A percentile compares a stretch with the other conserved stretches of the same genome.
Evolutionary conservation across 2,329 filamentous ascomycete species (phyloP).

Genomic region (Fonsecaea monophora): DNA sequence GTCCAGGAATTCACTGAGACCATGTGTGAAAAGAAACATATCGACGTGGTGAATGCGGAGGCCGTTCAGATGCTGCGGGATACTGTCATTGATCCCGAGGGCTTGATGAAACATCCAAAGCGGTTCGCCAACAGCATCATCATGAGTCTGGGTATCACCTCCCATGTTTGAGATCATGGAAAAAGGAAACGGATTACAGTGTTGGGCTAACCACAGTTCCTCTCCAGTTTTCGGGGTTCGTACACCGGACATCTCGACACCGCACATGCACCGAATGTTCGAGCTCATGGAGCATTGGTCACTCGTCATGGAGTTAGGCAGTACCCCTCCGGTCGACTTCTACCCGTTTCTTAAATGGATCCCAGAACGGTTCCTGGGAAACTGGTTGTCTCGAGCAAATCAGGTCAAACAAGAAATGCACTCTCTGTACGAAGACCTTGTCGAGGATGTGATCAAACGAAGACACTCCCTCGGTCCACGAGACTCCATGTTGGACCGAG

Average conservation of each 20-base stretch:
- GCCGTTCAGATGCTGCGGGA: constrained; percentile 57
- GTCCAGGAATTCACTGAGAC: not conserved
- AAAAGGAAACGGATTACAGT: not conserved
- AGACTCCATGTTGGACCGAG: constrained; percentile 49
- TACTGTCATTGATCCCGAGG: constrained; percentile 49
- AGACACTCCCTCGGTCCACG: constrained; percentile 40
- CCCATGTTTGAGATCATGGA: no score
- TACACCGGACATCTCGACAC: constrained; percentile 43
- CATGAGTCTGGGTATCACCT: constrained; percentile 43
- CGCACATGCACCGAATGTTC: constrained; percentile 51
- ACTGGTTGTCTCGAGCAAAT: constrained; percentile 49
- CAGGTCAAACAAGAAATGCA: constrained; percentile 52
- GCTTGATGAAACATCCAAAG: constrained; percentile 58
- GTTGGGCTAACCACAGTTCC: no score
- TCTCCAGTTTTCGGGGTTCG: constrained; percentile 48
- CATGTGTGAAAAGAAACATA: constrained; percentile 50
- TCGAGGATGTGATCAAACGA: constrained; percentile 44
- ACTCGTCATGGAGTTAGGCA: constrained; percentile 54
- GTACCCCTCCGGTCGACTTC: constrained; percentile 58
- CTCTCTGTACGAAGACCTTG: constrained; percentile 48
- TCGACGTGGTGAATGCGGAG: constrained; percentile 56
- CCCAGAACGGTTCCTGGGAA: constrained; percentile 51
- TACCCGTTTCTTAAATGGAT: constrained; percentile 54
- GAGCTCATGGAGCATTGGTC: constrained; percentile 54
- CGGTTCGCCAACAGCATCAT: constrained; percentile 59